phyloP scores from a whole-genome alignment of 441 rosid genomes.

The Adansonia gregorii region DNA sequence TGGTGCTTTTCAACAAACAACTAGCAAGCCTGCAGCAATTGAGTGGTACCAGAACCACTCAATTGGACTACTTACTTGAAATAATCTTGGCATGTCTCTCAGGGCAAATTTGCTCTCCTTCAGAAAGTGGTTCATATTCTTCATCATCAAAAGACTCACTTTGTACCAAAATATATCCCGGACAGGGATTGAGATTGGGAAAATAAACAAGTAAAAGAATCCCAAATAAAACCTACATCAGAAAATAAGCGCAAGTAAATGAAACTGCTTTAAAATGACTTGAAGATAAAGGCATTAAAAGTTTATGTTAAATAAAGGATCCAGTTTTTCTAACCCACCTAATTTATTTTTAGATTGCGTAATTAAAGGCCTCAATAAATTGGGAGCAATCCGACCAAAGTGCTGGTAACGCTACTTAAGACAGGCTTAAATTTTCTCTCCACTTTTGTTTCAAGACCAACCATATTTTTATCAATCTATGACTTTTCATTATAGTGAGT shows the following conservation, averaged over 20 bases:
- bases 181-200: constrained; percentile 73
- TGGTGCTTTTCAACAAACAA: neutral
- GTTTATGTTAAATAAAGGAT: neutral
- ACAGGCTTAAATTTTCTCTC: neutral
- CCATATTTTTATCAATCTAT: neutral
- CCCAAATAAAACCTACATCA: constrained; percentile 72
- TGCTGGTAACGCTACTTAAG: neutral
- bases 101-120: constrained; percentile 78
- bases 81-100: constrained; percentile 69
- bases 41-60: neutral
- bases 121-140: constrained; percentile 76
- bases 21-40: neutral
- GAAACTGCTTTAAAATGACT: neutral
- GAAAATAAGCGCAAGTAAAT: constrained; percentile 15
- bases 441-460: neutral
- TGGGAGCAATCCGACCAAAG: neutral
- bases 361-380: neutral
- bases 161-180: constrained; percentile 59
- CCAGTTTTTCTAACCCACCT: neutral
- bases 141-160: constrained; percentile 50
- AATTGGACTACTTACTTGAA: constrained; percentile 63
- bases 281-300: constrained; percentile 17
- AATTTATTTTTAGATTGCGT: neutral
- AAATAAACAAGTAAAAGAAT: constrained; percentile 68
- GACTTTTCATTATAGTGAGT: neutral